Evolutionary conservation across 495 filamentous ascomycete species (phyloP).

Genomic region (Tricharina praecox): DNA sequence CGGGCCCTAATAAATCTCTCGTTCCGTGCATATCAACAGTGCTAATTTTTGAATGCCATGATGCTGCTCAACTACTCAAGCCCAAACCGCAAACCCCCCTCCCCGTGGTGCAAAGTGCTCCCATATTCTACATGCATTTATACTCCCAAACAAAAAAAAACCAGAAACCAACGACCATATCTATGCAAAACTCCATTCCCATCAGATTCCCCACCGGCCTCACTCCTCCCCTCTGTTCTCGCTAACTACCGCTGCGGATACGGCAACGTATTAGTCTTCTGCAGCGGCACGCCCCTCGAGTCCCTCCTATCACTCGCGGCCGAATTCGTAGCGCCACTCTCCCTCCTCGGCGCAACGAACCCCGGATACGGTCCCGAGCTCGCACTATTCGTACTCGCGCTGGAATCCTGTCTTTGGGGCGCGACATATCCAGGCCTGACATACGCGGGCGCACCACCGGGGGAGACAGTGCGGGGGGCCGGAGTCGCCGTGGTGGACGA

Average conservation of each 20-base stretch:
- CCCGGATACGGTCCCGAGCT: neutral
- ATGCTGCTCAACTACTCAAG: too few relatives aligned
- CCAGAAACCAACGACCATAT: too few relatives aligned
- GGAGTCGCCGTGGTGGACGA: neutral
- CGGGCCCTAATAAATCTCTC: too few relatives aligned
- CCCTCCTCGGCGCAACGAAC: neutral
- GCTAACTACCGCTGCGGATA: constrained; percentile 1
- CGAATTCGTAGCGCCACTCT: neutral
- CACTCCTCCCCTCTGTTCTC: neutral
- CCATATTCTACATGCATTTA: too few relatives aligned
- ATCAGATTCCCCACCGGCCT: neutral
- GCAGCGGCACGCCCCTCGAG: neutral
- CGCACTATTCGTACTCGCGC: neutral
- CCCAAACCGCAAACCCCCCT: too few relatives aligned
- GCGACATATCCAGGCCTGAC: neutral
- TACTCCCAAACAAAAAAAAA: too few relatives aligned
- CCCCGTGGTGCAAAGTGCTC: too few relatives aligned
- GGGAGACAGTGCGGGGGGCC: neutral
- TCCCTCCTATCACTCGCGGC: too few relatives aligned
- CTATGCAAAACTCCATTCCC: too few relatives aligned
- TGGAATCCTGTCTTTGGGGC: neutral
- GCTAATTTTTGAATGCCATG: too few relatives aligned
- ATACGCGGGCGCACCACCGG: neutral
- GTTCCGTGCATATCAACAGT: too few relatives aligned
- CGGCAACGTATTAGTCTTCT: neutral